Evolutionary conservation across 306 rosid species (phyloP), one percentile per base, ranked within the genome.

Genomic region (Nissolia schottii): DNA sequence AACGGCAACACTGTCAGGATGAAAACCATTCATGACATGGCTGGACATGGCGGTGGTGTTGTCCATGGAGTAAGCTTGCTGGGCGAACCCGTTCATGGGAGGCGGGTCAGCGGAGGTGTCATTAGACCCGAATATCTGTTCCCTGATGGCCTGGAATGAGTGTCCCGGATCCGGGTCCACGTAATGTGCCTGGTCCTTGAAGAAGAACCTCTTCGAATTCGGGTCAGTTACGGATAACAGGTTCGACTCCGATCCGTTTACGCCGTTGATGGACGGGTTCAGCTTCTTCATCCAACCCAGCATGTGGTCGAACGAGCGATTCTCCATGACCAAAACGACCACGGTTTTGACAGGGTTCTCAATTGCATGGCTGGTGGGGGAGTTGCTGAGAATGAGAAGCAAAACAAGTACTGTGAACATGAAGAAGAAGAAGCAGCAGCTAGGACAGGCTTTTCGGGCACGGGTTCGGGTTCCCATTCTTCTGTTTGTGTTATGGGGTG

Each of bases 221-320:
- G 96, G 93, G 77, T 87, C 85, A 0, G 76, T 41, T 1, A 77
- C 67, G 6, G 86, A 80, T 1, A 84, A 1, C 0, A 15, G 75
- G 41, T 85, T 82, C 38, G 68, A 86, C 58, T 93, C 91, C 0
- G 83, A 81, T 11, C 98, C 98, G 2, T 71, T 80, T 0, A 93
- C 98, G 12, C 98, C 98, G 59, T 91, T 75, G 65, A 93, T 93
- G 45, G 67, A 60, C 1, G 96, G 88, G 79, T 89, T 90, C 11
- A 93, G 70, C 15, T 40, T 78, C 81, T 93, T 93, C 97, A 93
- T 93, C 98, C 98, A 93, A 0, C 98, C 97, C 2, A 93, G 50
- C 98, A 93, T 93, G 96, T 93, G 98, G 73, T 93, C 96, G 75
- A 93, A 93, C 35, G 97, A 93, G 2, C 98, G 86, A 22, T 93